phyloP scores from a whole-genome alignment of 202 grass and related monocot genomes.

The Digitaria exilis region DNA sequence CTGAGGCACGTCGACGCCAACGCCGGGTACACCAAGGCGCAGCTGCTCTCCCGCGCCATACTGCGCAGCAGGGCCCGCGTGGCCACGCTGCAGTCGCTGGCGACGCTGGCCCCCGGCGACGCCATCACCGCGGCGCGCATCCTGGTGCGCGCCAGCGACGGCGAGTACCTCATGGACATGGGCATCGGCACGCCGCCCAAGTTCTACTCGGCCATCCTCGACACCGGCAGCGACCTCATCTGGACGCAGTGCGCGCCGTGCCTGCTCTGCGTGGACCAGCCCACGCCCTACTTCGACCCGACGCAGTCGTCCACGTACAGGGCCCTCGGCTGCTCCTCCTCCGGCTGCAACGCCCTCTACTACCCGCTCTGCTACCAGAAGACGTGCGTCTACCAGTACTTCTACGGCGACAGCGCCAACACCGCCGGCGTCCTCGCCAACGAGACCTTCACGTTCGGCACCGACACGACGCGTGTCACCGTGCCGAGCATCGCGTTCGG shows the following conservation, averaged over 20 bases:
- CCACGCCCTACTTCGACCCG: constrained; percentile 65
- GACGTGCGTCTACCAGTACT: constrained; percentile 79
- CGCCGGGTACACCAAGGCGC: constrained; percentile 35
- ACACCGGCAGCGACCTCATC: constrained; percentile 85
- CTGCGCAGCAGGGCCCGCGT: constrained; percentile 53
- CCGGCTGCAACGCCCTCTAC: constrained; percentile 56
- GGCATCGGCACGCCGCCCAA: constrained; percentile 73
- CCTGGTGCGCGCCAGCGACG: constrained; percentile 49
- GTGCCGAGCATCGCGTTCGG: constrained; percentile 64
- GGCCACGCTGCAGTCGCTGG: constrained; percentile 50
- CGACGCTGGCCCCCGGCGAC: constrained; percentile 15
- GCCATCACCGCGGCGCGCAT: constrained; percentile 42
- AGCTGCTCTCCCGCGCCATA: constrained; percentile 59
- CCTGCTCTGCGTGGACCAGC: constrained; percentile 77
- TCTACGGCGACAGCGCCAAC: constrained; percentile 77
- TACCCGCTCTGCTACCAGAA: constrained; percentile 54
- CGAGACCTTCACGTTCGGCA: constrained; percentile 90
- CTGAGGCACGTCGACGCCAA: constrained; percentile 55
- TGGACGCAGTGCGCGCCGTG: constrained; percentile 89
- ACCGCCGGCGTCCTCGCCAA: constrained; percentile 70
- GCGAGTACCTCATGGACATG: constrained; percentile 76
- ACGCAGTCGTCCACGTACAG: constrained; percentile 45
- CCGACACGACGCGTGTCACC: constrained; percentile 40
- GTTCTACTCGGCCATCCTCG: constrained; percentile 62
- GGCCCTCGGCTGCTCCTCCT: constrained; percentile 38